Conservation (phyloP, 2,329 filamentous ascomycete species). For the Penicillium sclerotiorum region DNA sequence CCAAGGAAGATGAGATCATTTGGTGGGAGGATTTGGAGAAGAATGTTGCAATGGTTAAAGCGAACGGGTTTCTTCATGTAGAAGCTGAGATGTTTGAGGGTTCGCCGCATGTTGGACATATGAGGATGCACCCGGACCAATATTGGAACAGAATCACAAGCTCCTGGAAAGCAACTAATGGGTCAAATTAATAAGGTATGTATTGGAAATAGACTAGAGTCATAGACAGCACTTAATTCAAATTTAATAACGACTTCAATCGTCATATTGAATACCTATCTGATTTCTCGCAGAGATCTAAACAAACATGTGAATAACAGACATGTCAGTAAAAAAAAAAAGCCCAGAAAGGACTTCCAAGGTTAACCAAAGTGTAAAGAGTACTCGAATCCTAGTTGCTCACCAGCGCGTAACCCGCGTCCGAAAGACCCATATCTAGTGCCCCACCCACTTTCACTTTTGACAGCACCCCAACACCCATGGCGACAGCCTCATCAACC, state of each 20-base stretch:
- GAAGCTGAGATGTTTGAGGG: conserved; percentile 58
- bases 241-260: too few species aligned
- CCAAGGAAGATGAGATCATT: conserved; percentile 30
- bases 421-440: neutral
- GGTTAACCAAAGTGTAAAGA: too few species aligned
- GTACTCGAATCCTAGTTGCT: too few species aligned
- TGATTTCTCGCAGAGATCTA: too few species aligned
- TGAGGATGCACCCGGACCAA: conserved; percentile 57
- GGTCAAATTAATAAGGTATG: neutral
- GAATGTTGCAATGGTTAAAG: conserved; percentile 23
- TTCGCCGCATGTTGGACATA: conserved; percentile 64
- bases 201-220: neutral
- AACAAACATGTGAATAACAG: too few species aligned
- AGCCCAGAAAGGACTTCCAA: too few species aligned
- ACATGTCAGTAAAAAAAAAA: too few species aligned
- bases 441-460: conserved; percentile 6
- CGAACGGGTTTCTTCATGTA: conserved; percentile 55
- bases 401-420: neutral
- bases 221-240: too few species aligned
- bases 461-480: conserved; percentile 1
- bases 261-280: too few species aligned
- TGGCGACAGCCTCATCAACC: conserved; percentile 19
- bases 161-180: conserved; percentile 21
- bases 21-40: conserved; percentile 26
- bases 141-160: conserved; percentile 54